Evolutionary conservation across 371 early-diverging fungal genomes (phyloP).

Genomic region (Mycotypha africana): DNA sequence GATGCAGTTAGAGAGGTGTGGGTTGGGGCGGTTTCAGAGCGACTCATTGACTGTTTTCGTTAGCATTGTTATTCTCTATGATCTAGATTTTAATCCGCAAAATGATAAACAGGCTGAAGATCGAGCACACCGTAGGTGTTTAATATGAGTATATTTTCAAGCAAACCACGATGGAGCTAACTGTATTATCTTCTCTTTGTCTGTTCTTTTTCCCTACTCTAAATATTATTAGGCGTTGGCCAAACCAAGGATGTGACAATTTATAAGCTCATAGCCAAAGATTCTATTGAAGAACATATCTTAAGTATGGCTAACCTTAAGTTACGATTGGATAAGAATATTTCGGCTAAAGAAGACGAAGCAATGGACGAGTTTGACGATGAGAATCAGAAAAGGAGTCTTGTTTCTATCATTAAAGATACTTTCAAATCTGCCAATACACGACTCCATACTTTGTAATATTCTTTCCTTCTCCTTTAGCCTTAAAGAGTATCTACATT

Average conservation of each 20-base stretch:
- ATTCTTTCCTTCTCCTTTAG: no score
- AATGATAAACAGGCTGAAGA: constrained; percentile 96
- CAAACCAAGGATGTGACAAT: constrained; percentile 86
- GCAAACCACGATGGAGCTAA: no score
- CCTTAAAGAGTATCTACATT: no score
- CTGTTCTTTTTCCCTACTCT: no score
- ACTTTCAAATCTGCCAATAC: constrained; percentile 4
- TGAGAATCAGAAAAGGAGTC: constrained; percentile 3
- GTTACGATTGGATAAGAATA: constrained; percentile 62
- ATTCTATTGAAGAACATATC: constrained; percentile 76
- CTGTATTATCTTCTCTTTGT: no score
- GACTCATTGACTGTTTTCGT: neutral
- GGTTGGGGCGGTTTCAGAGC: no score
- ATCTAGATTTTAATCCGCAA: constrained; percentile 94
- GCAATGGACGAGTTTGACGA: constrained; percentile 4
- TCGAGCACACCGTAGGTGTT: constrained; percentile 79
- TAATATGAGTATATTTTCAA: no score
- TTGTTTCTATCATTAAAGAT: constrained; percentile 10
- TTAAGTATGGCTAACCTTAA: constrained; percentile 63
- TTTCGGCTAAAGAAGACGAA: constrained; percentile 8
- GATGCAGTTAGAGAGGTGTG: no score
- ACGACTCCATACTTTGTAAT: no score
- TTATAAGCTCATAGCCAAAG: constrained; percentile 63
- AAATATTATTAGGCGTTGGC: constrained; percentile 76
- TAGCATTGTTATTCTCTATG: constrained; percentile 82